Evolutionary conservation across 495 filamentous ascomycete species (phyloP).

Genomic region (Penicillium nucicola): DNA sequence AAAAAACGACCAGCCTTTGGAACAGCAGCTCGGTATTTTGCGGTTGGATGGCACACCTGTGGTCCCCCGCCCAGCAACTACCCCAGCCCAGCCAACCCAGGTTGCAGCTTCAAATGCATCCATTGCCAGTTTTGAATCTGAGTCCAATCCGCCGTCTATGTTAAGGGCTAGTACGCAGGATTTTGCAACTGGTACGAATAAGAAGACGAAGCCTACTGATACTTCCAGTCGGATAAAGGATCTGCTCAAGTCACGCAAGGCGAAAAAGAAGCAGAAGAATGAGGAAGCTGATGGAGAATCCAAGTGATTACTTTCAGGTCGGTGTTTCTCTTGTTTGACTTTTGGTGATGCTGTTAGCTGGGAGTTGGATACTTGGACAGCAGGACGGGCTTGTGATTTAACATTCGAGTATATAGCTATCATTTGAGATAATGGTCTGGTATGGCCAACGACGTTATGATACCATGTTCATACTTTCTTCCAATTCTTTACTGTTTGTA

Average conservation of each 20-base stretch:
- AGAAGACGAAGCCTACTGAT: slow-evolving; percentile 15
- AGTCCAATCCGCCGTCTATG: slow-evolving; percentile 5
- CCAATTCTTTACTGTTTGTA: too few relatives aligned
- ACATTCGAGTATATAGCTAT: not conserved
- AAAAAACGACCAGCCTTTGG: slow-evolving; percentile 1
- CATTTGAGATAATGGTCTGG: not conserved
- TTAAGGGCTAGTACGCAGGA: slow-evolving; percentile 11
- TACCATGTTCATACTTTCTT: not conserved
- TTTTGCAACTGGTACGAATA: slow-evolving; percentile 1
- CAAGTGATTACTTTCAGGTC: slow-evolving; percentile 2
- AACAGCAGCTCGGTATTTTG: slow-evolving; percentile 18
- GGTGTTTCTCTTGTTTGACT: not conserved
- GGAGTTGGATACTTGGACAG: not conserved
- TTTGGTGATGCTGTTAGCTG: not conserved
- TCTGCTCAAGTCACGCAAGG: slow-evolving; percentile 16
- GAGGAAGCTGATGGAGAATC: slow-evolving; percentile 5
- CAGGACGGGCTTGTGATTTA: not conserved
- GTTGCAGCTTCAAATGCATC: not conserved
- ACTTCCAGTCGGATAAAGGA: slow-evolving; percentile 18
- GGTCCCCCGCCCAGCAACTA: not conserved
- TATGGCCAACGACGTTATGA: slow-evolving; percentile 1
- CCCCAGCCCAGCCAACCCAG: not conserved
- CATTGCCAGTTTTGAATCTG: not conserved
- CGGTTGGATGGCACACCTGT: slow-evolving; percentile 9
- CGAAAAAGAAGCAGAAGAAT: slow-evolving; percentile 21